Evolutionary conservation across 208 protist species (phyloP), one percentile per base, ranked within the genome.

Genomic region (Wallacemonas sp.): DNA sequence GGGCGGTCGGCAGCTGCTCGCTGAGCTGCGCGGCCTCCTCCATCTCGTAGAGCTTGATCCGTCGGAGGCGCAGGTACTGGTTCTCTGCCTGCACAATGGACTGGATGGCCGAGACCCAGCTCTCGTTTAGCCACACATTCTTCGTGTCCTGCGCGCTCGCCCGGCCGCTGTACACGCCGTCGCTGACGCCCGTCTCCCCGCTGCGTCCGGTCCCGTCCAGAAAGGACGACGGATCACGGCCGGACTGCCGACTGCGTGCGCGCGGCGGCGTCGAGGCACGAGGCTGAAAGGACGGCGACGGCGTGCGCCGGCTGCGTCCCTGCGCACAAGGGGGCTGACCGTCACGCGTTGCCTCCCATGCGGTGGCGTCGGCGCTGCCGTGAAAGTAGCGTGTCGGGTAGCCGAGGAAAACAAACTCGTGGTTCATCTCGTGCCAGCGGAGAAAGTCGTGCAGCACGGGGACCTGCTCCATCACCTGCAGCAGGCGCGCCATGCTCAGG

Each of bases 71-170:
- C 1, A 84, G 73, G 61, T 85, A 89, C 44, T 70, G 79, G 72
- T 89, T 95, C 50, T 91, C 86, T 22, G 79, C 77, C 14, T 86
- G 61, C 16, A 93, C 69, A 38, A 95, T 87, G 11, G 74, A 75
- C 54, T 84, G 82, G 73, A 95, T 76, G 32, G 84, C 66, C 44
- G 80, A 69, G 25, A 74, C 81, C 85, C 89, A 93, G 26, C 74
- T 72, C 4, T 81, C 85, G 65, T 88, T 95, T 8, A 95, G 77
- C 83, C 87, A 93, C 2, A 95, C 65, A 57, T 95, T 95, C 72
- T 91, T 89, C 36, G 90, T 86, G 44, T 86, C 71, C 50, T 77
- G 64, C 39, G 79, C 64, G 20, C 77, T 61, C 0, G 72, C 71
- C 1, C 72, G 57, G 38, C 90, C 90, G 16, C 75, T 78, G 69